Conservation (phyloP, 2,329 filamentous ascomycete species). For the Colletotrichum sp. region DNA sequence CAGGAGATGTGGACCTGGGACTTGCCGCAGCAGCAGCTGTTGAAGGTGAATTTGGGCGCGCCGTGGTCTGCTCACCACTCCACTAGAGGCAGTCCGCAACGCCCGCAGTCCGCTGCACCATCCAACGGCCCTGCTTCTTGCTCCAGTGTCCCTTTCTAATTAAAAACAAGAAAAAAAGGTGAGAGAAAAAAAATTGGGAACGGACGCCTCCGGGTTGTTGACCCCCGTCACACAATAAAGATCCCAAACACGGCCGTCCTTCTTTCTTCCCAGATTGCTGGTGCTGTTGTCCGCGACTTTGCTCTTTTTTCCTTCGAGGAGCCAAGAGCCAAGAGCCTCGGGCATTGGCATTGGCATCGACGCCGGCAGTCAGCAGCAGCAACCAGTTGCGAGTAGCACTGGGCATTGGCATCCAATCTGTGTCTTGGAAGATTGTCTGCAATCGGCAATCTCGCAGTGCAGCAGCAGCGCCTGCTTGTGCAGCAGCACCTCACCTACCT, state of each 20-base stretch:
- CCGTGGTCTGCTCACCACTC: not conserved
- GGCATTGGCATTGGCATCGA: not conserved
- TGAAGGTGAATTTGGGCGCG: not conserved
- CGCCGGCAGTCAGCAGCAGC: slow-evolving; percentile 6
- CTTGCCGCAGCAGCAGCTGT: not conserved
- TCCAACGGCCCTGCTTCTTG: not conserved
- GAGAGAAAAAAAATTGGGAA: slow-evolving; percentile 5
- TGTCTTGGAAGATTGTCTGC: not conserved
- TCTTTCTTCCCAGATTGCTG: not conserved
- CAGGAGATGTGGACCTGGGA: not conserved
- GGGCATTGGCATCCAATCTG: not conserved
- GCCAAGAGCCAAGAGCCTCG: not conserved
- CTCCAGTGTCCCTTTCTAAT: not conserved
- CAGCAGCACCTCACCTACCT: not conserved
- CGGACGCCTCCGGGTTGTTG: not conserved
- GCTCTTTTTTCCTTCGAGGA: not conserved
- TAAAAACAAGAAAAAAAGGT: not conserved
- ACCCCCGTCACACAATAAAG: not conserved
- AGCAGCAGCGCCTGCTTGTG: not conserved
- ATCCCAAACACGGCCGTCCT: not conserved
- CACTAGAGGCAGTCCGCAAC: slow-evolving; percentile 1
- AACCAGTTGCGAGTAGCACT: not conserved
- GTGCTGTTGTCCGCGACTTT: not conserved
- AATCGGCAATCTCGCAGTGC: not conserved
- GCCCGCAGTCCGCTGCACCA: slow-evolving; percentile 4